These are phyloP conservation scores for Populus pruinosa DNA, from an alignment of 345 rosid genomes.

Conservation along the genomic window DNA sequence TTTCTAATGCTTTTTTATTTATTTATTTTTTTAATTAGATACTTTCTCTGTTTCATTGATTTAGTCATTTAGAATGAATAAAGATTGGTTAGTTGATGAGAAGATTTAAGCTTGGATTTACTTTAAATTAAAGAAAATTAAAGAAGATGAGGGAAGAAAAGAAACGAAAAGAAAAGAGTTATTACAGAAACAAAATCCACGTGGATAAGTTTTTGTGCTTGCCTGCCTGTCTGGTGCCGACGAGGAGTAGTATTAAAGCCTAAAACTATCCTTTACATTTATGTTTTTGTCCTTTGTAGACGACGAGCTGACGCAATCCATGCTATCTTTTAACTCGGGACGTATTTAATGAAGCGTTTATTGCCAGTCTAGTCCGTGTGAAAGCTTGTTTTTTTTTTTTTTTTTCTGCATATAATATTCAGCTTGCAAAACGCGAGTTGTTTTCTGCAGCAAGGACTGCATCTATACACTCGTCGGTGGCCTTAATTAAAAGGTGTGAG, in stretches of 20 bases:
- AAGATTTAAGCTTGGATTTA: neutral
- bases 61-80: neutral
- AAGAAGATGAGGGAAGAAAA: neutral
- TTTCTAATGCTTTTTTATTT: too few relatives aligned
- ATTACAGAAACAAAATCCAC: neutral
- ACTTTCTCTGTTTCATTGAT: neutral
- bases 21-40: too few relatives aligned
- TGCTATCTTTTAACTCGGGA: too few relatives aligned
- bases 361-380: too few relatives aligned
- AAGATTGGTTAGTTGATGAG: neutral
- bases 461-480: neutral
- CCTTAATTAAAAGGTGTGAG: neutral
- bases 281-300: neutral
- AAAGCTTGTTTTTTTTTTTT: neutral
- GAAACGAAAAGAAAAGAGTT: neutral
- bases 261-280: neutral
- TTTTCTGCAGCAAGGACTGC: neutral
- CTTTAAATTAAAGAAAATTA: neutral
- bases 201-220: neutral
- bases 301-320: neutral
- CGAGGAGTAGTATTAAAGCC: neutral
- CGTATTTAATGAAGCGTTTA: too few relatives aligned
- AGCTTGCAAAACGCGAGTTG: neutral
- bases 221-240: neutral
- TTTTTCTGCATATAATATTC: neutral